Evolutionary conservation across 1,284 basidiomycete genomes (phyloP).

Genomic region (Cutaneotrichosporon sp.): DNA sequence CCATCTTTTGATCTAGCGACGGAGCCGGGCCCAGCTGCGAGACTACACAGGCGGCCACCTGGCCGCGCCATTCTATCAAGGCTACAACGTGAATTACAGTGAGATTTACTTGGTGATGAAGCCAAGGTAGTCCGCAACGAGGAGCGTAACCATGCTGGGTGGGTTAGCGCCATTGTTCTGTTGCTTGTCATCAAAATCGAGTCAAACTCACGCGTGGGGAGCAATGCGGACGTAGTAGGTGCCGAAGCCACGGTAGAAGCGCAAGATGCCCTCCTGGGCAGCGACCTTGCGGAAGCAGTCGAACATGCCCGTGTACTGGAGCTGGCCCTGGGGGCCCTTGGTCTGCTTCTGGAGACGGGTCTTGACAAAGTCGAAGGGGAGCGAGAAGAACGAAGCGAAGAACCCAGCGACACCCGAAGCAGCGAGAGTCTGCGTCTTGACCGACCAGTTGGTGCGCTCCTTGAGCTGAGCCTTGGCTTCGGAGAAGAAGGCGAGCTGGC

Average conservation of each 20-base stretch:
- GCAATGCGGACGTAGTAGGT: constrained; percentile 15
- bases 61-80: background rate
- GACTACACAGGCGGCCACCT: constrained; percentile 1
- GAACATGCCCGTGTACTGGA: constrained; percentile 9
- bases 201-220: constrained; percentile 11
- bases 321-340: constrained; percentile 2
- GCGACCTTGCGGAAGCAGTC: constrained; percentile 12
- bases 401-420: constrained; percentile 8
- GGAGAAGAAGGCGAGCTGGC: constrained; percentile 12
- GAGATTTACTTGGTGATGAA: background rate
- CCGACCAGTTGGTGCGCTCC: constrained; percentile 1
- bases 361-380: constrained; percentile 12
- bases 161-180: background rate
- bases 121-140: constrained; percentile 9
- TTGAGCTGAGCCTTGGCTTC: constrained; percentile 10
- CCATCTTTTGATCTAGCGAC: background rate
- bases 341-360: constrained; percentile 13
- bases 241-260: constrained; percentile 13
- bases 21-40: background rate
- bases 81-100: background rate
- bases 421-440: background rate
- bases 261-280: background rate
- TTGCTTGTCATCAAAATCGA: background rate
- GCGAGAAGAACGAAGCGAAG: constrained; percentile 13
- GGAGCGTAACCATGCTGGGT: constrained; percentile 9